Percentiles rank a stretch among this genome's conserved stretches.
Evolutionary conservation across 2,329 filamentous ascomycete species (phyloP).

Genomic region (Cercospora sp.): DNA sequence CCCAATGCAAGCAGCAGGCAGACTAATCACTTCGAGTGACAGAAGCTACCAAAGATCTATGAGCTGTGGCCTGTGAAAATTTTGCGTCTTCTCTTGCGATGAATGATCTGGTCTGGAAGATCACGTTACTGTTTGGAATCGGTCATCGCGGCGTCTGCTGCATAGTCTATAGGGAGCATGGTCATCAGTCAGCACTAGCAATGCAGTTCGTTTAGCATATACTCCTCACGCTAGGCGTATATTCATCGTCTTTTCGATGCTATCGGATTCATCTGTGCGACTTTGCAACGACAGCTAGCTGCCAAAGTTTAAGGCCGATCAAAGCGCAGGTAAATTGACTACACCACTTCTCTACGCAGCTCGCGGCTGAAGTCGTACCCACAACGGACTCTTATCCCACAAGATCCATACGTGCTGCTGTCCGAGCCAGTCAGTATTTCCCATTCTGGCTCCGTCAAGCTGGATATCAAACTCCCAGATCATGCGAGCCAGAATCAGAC

Average conservation of each 20-base stretch:
- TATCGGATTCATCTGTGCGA: not conserved
- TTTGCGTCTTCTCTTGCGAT: not conserved
- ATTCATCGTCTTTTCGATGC: not conserved
- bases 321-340: not conserved
- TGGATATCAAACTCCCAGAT: conserved; percentile 37
- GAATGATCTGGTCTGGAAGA: not conserved
- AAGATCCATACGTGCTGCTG: not conserved
- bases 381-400: not conserved
- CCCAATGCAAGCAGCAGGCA: not conserved
- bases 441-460: not conserved
- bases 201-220: not conserved
- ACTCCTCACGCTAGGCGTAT: not conserved
- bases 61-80: not conserved
- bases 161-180: not conserved
- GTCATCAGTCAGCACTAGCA: not conserved
- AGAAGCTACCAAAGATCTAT: not conserved
- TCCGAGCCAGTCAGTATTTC: not conserved
- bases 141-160: not conserved
- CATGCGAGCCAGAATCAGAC: conserved; percentile 40
- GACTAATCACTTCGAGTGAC: not conserved
- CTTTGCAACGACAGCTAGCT: not conserved
- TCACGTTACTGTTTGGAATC: not conserved
- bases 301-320: not conserved
- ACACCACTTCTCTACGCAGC: not conserved
- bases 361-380: not conserved